Conservation (phyloP, 2,329 filamentous ascomycete species). For the Ambrosiella beaveri region DNA sequence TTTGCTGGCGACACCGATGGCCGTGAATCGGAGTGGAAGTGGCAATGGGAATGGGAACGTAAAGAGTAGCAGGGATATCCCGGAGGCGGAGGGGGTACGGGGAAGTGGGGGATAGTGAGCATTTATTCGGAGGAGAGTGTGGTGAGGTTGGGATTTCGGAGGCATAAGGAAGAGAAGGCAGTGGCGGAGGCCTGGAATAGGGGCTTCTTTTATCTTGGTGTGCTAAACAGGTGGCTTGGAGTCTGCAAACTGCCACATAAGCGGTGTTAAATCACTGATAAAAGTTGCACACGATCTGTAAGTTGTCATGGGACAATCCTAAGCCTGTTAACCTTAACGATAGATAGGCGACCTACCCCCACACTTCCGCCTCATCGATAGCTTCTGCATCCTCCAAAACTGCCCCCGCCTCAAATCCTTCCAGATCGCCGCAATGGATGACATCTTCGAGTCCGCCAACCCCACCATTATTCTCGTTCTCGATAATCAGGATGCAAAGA, state of each 20-base stretch:
- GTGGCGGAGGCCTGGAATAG: neutral
- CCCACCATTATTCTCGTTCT: slow-evolving; percentile 5
- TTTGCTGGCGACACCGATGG: neutral
- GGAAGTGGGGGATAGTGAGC: neutral
- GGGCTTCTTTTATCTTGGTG: slow-evolving; percentile 1
- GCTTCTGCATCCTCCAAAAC: slow-evolving; percentile 6
- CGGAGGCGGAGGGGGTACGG: neutral
- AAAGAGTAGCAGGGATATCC: neutral
- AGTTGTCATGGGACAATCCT: neutral
- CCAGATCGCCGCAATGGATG: slow-evolving; percentile 7
- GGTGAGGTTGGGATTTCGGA: neutral
- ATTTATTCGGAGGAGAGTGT: neutral
- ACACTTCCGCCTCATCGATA: slow-evolving; percentile 4
- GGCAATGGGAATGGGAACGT: neutral
- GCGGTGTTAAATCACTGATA: neutral
- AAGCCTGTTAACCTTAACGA: neutral
- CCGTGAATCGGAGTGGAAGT: neutral
- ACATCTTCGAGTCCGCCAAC: neutral
- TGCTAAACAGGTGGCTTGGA: neutral
- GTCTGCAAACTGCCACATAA: neutral
- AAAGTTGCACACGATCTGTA: neutral
- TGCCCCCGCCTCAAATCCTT: neutral
- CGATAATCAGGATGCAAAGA: neutral
- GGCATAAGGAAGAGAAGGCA: neutral
- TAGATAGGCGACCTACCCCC: neutral